Evolutionary conservation across 2,329 filamentous ascomycete species (phyloP).

Genomic region (Exophiala lecanii-corni): DNA sequence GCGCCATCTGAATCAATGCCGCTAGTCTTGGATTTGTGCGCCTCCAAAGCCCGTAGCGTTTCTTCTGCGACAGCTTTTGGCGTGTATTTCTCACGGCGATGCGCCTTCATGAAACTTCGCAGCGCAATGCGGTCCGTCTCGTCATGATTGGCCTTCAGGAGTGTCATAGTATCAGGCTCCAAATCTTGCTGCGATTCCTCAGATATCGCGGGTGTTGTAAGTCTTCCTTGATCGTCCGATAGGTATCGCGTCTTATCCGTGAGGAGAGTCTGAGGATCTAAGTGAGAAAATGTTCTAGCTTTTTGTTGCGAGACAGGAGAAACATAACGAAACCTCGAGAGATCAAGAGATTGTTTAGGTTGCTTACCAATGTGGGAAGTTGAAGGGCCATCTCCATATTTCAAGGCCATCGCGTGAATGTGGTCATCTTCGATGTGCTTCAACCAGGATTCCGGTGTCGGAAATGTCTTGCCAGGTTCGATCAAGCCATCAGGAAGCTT

Average conservation of each 20-base stretch:
- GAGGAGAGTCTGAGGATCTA: constrained; percentile 25
- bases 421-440: constrained; percentile 51
- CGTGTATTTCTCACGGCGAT: constrained; percentile 34
- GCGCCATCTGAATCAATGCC: constrained; percentile 51
- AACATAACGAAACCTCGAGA: constrained; percentile 16
- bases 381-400: constrained; percentile 56
- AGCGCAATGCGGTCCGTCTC: constrained; percentile 32
- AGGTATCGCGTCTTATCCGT: constrained; percentile 21
- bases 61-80: constrained; percentile 45
- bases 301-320: constrained; percentile 6
- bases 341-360: constrained; percentile 17
- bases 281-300: constrained; percentile 24
- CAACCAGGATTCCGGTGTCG: constrained; percentile 40
- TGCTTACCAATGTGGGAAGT: constrained; percentile 53
- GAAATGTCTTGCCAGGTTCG: constrained; percentile 31
- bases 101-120: constrained; percentile 39
- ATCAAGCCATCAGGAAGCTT: constrained; percentile 28
- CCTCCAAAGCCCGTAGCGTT: constrained; percentile 42
- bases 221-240: constrained; percentile 22
- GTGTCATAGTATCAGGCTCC: constrained; percentile 32
- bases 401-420: constrained; percentile 51
- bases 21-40: constrained; percentile 49
- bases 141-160: constrained; percentile 21
- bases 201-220: constrained; percentile 17
- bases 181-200: constrained; percentile 30